Evolutionary conservation across 225 moss, liverwort and hornwort species (phyloP).

Genomic region (Asterella californica): DNA sequence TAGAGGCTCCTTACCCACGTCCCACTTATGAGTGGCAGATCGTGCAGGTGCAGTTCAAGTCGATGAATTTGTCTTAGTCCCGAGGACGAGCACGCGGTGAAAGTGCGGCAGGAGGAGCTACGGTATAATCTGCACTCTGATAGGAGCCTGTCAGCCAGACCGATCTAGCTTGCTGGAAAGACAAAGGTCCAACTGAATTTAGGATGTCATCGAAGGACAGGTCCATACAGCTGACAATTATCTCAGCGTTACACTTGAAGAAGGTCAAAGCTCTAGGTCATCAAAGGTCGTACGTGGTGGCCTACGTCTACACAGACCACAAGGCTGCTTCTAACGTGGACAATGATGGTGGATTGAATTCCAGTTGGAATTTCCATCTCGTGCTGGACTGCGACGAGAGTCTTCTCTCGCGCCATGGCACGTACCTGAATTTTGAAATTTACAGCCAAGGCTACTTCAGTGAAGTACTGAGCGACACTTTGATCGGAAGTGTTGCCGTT

Average conservation of each 20-base stretch:
- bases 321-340: slow-evolving; percentile 52
- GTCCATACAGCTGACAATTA: slow-evolving; percentile 23
- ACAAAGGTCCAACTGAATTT: background rate
- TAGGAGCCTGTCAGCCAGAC: background rate
- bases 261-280: slow-evolving; percentile 56
- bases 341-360: slow-evolving; percentile 50
- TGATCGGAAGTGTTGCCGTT: slow-evolving; percentile 28
- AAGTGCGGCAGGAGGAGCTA: background rate
- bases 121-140: too few relatives aligned
- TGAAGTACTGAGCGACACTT: slow-evolving; percentile 45
- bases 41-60: too few relatives aligned
- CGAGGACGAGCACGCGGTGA: background rate
- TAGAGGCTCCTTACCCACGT: too few relatives aligned
- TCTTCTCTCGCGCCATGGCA: slow-evolving; percentile 45
- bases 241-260: slow-evolving; percentile 64
- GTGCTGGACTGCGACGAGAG: slow-evolving; percentile 51
- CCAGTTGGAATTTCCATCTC: slow-evolving; percentile 65
- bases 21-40: too few relatives aligned
- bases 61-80: too few relatives aligned
- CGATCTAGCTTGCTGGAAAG: background rate
- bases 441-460: slow-evolving; percentile 55
- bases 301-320: slow-evolving; percentile 49
- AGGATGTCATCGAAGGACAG: slow-evolving; percentile 19
- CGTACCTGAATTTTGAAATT: slow-evolving; percentile 54
- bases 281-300: slow-evolving; percentile 62